Evolutionary conservation across 306 rosid species (phyloP), one percentile per base, ranked within the genome.

Genomic region (Sesbania bispinosa): DNA sequence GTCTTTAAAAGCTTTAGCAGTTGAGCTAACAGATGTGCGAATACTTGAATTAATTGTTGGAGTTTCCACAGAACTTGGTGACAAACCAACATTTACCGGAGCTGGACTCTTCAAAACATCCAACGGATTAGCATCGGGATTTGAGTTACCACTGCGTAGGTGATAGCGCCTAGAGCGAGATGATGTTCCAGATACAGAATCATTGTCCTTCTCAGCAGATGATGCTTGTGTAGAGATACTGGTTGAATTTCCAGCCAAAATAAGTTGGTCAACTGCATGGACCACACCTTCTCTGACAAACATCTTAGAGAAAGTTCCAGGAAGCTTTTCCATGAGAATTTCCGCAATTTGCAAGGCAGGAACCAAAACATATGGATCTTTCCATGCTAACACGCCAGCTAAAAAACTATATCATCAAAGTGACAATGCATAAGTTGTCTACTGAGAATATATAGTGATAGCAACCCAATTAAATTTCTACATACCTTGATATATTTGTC

Each of bases 301-400:
- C 79, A 92, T 84, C 89, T 88, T 92, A 33, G 89, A 81, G 67
- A 92, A 89, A 18, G 85, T 92, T 42, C 70, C 87, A 27, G 87
- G 95, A 78, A 92, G 98, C 85, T 92, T 92, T 81, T 86, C 95
- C 98, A 92, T 92, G 62, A 92, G 98, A 81, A 92, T 85, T 63
- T 89, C 96, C 2, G 98, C 84, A 84, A 92, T 89, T 83, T 92
- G 96, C 63, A 92, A 92, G 39, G 98, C 86, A 59, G 98, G 96
- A 67, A 92, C 84, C 81, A 89, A 67, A 45, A 92, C 87, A 29
- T 84, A 90, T 1, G 95, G 96, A 83, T 92, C 98, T 84, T 92
- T 92, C 98, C 98, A 92, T 21, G 96, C 96, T 76, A 92, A 81
- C 57, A 92, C 96, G 46, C 96, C 94, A 21, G 98, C 98, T 80